A percentile compares a stretch with the other conserved stretches of the same genome.
phyloP scores from a whole-genome alignment of 2,329 filamentous ascomycete species.

The Bipolaris zeicola region DNA sequence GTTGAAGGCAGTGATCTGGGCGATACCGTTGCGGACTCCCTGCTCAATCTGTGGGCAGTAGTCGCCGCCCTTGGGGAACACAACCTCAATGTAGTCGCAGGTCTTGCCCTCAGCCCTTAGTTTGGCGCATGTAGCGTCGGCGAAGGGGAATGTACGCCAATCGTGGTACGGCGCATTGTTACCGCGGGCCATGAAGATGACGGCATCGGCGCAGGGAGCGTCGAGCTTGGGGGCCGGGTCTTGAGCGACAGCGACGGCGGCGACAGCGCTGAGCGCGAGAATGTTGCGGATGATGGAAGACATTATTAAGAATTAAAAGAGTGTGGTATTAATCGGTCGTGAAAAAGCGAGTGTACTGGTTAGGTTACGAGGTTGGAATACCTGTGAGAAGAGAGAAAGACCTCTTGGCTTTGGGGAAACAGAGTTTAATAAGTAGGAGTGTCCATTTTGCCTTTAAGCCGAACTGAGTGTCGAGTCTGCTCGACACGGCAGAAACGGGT shows the following conservation, averaged over 20 bases:
- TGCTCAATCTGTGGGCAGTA: conserved; percentile 27
- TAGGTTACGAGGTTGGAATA: conserved; percentile 27
- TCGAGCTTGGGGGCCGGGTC: conserved; percentile 32
- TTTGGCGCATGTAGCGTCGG: conserved; percentile 28
- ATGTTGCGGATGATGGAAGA: conserved; percentile 31
- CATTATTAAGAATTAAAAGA: conserved; percentile 36
- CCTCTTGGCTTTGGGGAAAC: conserved; percentile 23
- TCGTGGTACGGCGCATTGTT: conserved; percentile 32
- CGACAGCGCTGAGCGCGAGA: conserved; percentile 30
- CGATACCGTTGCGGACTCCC: conserved; percentile 27
- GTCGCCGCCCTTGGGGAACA: conserved; percentile 21
- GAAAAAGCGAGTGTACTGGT: conserved; percentile 31
- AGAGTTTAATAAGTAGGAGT: conserved; percentile 27
- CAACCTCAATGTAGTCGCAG: conserved; percentile 33
- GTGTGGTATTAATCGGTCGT: conserved; percentile 22
- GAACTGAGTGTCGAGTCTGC: conserved; percentile 19
- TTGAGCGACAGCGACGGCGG: conserved; percentile 40
- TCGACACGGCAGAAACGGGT: conserved; percentile 12
- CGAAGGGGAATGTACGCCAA: conserved; percentile 28
- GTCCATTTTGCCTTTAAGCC: conserved; percentile 22
- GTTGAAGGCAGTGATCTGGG: conserved; percentile 60
- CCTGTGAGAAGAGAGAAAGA: conserved; percentile 28
- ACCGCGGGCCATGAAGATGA: conserved; percentile 33
- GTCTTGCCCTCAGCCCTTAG: conserved; percentile 30
- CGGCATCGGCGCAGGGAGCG: conserved; percentile 30